Evolutionary conservation across 202 grass and related monocot genomes (phyloP).

Genomic region (Eragrostis tef): DNA sequence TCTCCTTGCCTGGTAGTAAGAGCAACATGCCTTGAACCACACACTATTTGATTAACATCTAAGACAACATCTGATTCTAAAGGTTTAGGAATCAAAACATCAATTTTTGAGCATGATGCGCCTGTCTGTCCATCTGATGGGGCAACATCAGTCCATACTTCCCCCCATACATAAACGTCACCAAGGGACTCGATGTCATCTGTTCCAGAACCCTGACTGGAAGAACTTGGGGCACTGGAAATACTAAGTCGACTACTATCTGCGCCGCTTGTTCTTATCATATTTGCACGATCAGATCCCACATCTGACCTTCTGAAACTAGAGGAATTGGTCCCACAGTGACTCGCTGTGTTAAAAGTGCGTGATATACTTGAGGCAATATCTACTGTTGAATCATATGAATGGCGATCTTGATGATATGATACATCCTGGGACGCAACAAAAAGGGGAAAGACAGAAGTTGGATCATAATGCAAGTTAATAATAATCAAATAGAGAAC

Average conservation of each 20-base stretch:
- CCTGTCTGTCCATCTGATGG: conserved; percentile 50
- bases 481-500: too few species aligned
- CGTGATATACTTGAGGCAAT: conserved; percentile 50
- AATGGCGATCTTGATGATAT: conserved; percentile 54
- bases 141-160: conserved; percentile 75
- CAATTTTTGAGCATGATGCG: conserved; percentile 53
- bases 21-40: conserved; percentile 75
- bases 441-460: not conserved
- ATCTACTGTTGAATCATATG: conserved; percentile 56
- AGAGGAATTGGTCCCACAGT: conserved; percentile 42
- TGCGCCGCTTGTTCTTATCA: conserved; percentile 83
- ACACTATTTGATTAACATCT: conserved; percentile 82
- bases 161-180: conserved; percentile 94
- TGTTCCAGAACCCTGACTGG: conserved; percentile 72
- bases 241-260: conserved; percentile 71
- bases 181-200: conserved; percentile 93
- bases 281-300: conserved; percentile 67
- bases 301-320: conserved; percentile 69
- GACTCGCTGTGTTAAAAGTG: conserved; percentile 56
- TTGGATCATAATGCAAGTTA: too few species aligned
- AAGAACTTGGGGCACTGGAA: conserved; percentile 81
- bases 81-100: conserved; percentile 74
- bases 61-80: conserved; percentile 90
- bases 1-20: conserved; percentile 89
- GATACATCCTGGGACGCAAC: conserved; percentile 55